Percentiles rank a stretch among this genome's conserved stretches.
These are phyloP conservation scores for Russula earlei DNA, from an alignment of 768 basidiomycete genomes.

Conservation along the genomic window DNA sequence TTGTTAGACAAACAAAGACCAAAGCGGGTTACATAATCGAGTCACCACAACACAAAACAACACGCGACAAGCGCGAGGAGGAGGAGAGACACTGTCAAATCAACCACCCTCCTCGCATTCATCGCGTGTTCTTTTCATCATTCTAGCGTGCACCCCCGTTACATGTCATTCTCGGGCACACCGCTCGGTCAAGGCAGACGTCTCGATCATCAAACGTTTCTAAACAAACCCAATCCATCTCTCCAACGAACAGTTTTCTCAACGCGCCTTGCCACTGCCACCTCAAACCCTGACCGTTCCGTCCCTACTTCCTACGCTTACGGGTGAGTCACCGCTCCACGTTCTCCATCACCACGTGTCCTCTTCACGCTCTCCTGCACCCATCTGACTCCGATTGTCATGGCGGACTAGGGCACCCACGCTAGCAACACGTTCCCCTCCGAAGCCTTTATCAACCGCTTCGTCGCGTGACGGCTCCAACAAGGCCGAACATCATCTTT, in stretches of 20 bases:
- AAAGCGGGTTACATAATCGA: background rate
- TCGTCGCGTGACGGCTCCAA: conserved; percentile 26
- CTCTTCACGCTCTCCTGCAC: conserved; percentile 19
- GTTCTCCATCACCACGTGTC: conserved; percentile 19
- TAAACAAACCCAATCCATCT: conserved; percentile 42
- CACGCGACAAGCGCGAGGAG: conserved; percentile 15
- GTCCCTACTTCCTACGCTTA: conserved; percentile 58
- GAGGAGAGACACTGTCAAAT: background rate
- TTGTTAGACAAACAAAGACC: conserved; percentile 1
- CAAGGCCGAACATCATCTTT: conserved; percentile 27
- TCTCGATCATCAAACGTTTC: conserved; percentile 71
- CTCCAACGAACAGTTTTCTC: conserved; percentile 26
- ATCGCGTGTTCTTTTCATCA: conserved; percentile 9
- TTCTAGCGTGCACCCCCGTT: conserved; percentile 18
- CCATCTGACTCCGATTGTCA: conserved; percentile 12
- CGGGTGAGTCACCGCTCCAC: conserved; percentile 40
- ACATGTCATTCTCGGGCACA: conserved; percentile 83
- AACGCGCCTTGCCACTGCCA: conserved; percentile 25
- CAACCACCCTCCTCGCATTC: background rate
- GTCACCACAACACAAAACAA: too few relatives aligned
- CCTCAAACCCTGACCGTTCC: conserved; percentile 25
- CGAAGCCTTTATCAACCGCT: conserved; percentile 38
- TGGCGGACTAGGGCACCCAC: conserved; percentile 41
- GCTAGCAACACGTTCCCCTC: conserved; percentile 47
- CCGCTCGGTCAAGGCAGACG: conserved; percentile 80